Conservation (phyloP, 192 early-diverging fungal species). For the Ambispora gerdemannii region DNA sequence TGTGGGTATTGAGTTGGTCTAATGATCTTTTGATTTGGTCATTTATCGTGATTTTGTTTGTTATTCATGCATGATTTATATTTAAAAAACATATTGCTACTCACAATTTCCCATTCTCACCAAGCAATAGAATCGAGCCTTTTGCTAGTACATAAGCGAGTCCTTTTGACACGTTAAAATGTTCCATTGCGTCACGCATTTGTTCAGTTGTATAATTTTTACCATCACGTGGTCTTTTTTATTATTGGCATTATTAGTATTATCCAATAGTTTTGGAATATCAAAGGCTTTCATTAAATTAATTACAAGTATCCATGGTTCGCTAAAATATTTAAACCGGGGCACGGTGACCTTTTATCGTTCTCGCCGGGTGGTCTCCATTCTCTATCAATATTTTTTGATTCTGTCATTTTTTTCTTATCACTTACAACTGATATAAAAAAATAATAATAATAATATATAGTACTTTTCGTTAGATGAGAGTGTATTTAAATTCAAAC, state of each 20-base stretch:
- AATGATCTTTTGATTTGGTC: not conserved
- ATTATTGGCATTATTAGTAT: not conserved
- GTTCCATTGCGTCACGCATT: not conserved
- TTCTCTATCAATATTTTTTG: not conserved
- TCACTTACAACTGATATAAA: too few relatives aligned
- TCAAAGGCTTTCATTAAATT: not conserved
- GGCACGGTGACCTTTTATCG: conserved; percentile 22
- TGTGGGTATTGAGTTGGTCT: not conserved
- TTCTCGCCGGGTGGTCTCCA: conserved; percentile 14
- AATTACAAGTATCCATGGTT: conserved; percentile 25
- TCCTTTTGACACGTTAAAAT: not conserved
- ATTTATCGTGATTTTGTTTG: not conserved
- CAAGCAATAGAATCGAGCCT: not conserved
- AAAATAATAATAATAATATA: too few relatives aligned
- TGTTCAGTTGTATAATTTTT: not conserved
- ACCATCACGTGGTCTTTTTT: not conserved
- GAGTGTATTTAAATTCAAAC: too few relatives aligned
- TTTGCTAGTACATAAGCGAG: not conserved
- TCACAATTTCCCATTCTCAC: not conserved
- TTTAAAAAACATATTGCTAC: not conserved
- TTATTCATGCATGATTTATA: too few relatives aligned
- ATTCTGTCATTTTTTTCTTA: too few relatives aligned
- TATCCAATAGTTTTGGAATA: not conserved
- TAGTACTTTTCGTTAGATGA: too few relatives aligned
- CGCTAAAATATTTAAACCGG: conserved; percentile 9